Evolutionary conservation across 768 basidiomycete species (phyloP).

Genomic region (Termitomyces sp.): DNA sequence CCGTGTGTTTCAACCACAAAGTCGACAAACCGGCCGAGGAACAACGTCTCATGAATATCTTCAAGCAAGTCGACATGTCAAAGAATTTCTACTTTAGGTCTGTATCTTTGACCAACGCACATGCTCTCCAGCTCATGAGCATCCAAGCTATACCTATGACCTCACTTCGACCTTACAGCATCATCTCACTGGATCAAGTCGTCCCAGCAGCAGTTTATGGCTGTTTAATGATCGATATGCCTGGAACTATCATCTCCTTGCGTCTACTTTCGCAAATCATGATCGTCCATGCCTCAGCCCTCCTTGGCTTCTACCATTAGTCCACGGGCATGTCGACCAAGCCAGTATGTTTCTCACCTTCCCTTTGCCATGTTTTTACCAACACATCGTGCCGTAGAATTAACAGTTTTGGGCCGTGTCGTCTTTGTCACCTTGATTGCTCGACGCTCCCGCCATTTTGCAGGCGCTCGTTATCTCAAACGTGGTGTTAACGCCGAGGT

Average conservation of each 20-base stretch:
- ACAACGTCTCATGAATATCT: conserved; percentile 80
- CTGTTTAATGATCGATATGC: conserved; percentile 85
- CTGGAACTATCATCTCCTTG: conserved; percentile 92
- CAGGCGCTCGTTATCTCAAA: conserved; percentile 91
- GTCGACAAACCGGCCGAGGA: conserved; percentile 87
- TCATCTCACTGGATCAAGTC: conserved; percentile 66
- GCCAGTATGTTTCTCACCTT: conserved; percentile 60
- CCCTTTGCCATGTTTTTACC: neutral
- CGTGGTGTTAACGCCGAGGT: conserved; percentile 94
- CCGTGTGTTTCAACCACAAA: conserved; percentile 74
- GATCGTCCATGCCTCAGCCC: conserved; percentile 41
- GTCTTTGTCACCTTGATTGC: conserved; percentile 95
- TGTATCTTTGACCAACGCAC: neutral
- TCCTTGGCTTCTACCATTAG: conserved; percentile 85
- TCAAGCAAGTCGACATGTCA: conserved; percentile 96
- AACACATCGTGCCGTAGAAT: conserved; percentile 43
- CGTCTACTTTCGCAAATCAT: conserved; percentile 52
- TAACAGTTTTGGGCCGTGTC: conserved; percentile 84
- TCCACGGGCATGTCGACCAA: conserved; percentile 97
- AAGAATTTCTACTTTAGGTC: conserved; percentile 99
- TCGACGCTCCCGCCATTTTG: conserved; percentile 89
- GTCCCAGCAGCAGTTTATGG: conserved; percentile 43
- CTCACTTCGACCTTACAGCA: conserved; percentile 93
- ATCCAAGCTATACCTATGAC: conserved; percentile 86
- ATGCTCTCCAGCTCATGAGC: neutral